Evolutionary conservation across 148 eudicot species (phyloP).

Genomic region (Gaultheria prostrata): DNA sequence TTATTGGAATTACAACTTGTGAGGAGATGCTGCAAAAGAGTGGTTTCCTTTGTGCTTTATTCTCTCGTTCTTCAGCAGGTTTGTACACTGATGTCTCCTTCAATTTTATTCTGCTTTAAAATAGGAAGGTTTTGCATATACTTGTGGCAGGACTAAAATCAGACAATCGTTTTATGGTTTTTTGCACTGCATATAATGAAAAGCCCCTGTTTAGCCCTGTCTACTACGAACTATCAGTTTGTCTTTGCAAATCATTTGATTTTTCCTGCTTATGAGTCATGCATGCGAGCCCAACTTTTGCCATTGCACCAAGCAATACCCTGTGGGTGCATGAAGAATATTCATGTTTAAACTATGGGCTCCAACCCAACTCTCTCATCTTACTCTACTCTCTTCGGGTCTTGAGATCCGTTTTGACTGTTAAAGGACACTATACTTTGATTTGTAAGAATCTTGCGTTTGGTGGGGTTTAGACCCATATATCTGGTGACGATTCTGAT

Average conservation of each 20-base stretch:
- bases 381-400: background rate
- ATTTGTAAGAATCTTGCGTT: background rate
- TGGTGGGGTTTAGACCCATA: background rate
- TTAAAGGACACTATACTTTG: background rate
- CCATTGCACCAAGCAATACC: background rate
- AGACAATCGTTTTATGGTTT: background rate
- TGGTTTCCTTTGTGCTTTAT: conserved; percentile 72
- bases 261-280: background rate
- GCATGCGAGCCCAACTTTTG: background rate
- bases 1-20: conserved; percentile 73
- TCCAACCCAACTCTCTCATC: background rate
- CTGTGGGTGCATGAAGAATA: background rate
- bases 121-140: background rate
- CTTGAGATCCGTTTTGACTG: background rate
- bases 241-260: background rate
- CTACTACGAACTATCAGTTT: background rate
- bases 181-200: background rate
- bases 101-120: background rate
- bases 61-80: conserved; percentile 93
- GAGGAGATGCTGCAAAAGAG: conserved; percentile 83
- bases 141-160: background rate
- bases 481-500: background rate
- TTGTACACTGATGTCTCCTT: conserved; percentile 13
- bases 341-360: background rate
- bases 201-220: background rate